Conservation (phyloP, 75 land plant species). For the Selaginella moellendorffii region DNA sequence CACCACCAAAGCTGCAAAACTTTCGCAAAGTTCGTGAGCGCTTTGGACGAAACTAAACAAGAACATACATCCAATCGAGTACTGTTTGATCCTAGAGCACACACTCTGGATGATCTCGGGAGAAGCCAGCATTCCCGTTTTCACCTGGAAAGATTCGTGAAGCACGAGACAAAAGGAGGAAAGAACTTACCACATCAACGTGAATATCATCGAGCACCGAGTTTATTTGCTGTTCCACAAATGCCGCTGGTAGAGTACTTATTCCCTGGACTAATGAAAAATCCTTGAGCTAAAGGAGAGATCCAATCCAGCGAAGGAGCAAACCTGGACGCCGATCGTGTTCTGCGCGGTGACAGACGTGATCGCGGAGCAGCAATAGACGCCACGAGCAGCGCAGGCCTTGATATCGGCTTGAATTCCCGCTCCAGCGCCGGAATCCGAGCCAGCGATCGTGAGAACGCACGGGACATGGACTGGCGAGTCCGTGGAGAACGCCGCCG, state of each 20-base stretch:
- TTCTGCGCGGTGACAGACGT: conserved; percentile 96
- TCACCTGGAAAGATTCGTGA: conserved; percentile 39
- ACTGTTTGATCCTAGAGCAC: conserved; percentile 30
- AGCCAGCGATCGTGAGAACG: conserved; percentile 87
- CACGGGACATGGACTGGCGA: conserved; percentile 29
- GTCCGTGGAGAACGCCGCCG: too few species aligned
- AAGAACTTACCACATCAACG: conserved; percentile 66
- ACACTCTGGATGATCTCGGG: conserved; percentile 42
- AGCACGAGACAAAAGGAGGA: neutral
- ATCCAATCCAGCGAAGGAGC: neutral
- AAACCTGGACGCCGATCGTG: conserved; percentile 86
- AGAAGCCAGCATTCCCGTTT: conserved; percentile 95
- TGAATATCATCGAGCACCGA: conserved; percentile 83
- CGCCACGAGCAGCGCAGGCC: conserved; percentile 72
- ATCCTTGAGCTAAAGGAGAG: neutral
- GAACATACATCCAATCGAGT: conserved; percentile 67
- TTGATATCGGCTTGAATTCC: conserved; percentile 96
- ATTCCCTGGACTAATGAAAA: conserved; percentile 38
- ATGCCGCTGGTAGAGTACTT: conserved; percentile 42
- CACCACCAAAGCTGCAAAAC: conserved; percentile 69
- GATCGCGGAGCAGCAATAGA: conserved; percentile 75
- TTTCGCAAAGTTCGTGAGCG: too few species aligned
- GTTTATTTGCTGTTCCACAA: conserved; percentile 57
- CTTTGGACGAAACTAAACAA: too few species aligned
- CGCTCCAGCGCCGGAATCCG: conserved; percentile 93